phyloP scores from a whole-genome alignment of 2,329 filamentous ascomycete species.

The Cercospora sesami region DNA sequence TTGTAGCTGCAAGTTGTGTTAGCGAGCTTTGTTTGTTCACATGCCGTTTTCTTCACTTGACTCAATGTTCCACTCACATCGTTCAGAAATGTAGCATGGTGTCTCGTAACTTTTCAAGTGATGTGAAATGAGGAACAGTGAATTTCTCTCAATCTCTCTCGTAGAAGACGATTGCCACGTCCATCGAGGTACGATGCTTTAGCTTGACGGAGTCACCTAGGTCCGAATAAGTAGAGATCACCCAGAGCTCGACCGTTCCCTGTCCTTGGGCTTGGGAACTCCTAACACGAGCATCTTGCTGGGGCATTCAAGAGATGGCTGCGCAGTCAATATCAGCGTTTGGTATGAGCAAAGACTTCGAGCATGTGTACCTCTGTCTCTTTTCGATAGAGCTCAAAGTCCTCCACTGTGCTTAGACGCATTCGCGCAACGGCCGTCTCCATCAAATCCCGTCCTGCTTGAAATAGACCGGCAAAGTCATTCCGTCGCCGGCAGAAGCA shows the following conservation, averaged over 20 bases:
- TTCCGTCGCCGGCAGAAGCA: slow-evolving; percentile 1
- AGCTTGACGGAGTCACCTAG: neutral
- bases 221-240: no score
- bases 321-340: no score
- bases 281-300: no score
- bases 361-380: no score
- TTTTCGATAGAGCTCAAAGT: neutral
- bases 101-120: neutral
- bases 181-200: neutral
- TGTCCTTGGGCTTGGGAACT: no score
- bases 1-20: neutral
- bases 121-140: neutral
- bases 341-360: no score
- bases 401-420: neutral
- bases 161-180: no score
- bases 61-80: neutral
- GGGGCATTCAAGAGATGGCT: no score
- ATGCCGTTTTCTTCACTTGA: neutral
- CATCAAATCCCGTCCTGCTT: slow-evolving; percentile 1
- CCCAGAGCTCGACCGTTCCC: no score
- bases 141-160: no score
- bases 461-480: slow-evolving; percentile 2
- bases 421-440: neutral
- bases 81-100: neutral
- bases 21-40: neutral